Evolutionary conservation across 1,284 basidiomycete genomes (phyloP).

Genomic region (Rhodotorula sp.): DNA sequence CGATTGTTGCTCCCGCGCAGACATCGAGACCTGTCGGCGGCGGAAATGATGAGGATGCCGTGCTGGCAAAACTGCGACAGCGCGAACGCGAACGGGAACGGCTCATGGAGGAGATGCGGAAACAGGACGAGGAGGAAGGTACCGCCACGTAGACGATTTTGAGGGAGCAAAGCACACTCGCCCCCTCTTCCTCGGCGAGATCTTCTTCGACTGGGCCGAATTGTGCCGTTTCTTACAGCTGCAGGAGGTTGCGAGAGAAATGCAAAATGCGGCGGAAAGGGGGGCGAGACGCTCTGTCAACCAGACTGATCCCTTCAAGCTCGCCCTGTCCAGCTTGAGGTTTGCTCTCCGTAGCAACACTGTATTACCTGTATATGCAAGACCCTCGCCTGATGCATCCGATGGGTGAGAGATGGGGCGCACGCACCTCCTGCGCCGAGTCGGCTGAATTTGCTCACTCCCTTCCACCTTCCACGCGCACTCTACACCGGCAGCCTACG

Average conservation of each 20-base stretch:
- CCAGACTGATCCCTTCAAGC: too few species aligned
- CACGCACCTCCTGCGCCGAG: background rate
- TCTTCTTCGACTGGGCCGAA: too few species aligned
- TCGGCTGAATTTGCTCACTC: background rate
- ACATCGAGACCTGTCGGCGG: background rate
- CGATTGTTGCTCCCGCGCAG: background rate
- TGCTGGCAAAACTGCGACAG: conserved; percentile 31
- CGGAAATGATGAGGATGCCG: conserved; percentile 26
- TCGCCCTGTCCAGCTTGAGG: background rate
- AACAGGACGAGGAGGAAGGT: conserved; percentile 35
- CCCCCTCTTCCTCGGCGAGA: background rate
- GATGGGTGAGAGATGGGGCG: background rate
- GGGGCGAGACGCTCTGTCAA: too few species aligned
- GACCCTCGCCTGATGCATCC: background rate
- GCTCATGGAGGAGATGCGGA: conserved; percentile 42
- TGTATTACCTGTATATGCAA: too few species aligned
- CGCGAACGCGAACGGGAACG: conserved; percentile 37
- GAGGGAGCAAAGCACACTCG: background rate
- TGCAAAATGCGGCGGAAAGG: too few species aligned
- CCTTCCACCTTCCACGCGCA: background rate
- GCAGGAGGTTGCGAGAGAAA: too few species aligned
- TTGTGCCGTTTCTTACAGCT: too few species aligned
- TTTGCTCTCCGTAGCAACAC: background rate
- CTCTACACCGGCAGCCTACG: background rate
- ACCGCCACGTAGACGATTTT: background rate